Percentiles rank a stretch among this genome's conserved stretches.
Conservation (phyloP, 78 protist genomes). For the Planoprotostelium fungivorum region DNA sequence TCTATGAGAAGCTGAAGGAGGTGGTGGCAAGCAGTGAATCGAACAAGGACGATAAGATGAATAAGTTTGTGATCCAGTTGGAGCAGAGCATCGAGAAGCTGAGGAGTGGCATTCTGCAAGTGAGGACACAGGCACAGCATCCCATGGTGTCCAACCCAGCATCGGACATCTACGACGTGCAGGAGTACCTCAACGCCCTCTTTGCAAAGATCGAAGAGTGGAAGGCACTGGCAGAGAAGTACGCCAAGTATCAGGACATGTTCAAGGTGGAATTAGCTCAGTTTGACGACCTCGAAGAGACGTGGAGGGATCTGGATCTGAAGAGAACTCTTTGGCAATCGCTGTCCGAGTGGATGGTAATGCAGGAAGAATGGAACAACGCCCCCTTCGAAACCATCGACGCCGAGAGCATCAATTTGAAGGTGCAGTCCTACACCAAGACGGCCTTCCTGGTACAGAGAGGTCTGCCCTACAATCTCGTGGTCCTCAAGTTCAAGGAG, state of each 20-base stretch:
- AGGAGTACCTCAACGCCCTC: not conserved
- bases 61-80: not conserved
- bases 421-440: not conserved
- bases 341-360: slow-evolving; percentile 15
- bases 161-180: slow-evolving; percentile 7
- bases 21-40: not conserved
- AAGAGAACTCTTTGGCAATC: slow-evolving; percentile 19
- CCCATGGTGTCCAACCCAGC: slow-evolving; percentile 3
- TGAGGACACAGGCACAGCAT: not conserved
- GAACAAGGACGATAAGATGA: slow-evolving; percentile 11
- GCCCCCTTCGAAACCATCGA: slow-evolving; percentile 7
- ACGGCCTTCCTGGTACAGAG: not conserved
- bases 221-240: not conserved
- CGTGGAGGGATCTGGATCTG: not conserved
- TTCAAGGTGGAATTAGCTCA: slow-evolving; percentile 8
- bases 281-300: slow-evolving; percentile 13
- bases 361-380: not conserved
- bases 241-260: not conserved
- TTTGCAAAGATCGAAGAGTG: not conserved
- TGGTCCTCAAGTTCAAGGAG: slow-evolving; percentile 49
- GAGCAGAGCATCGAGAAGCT: not conserved
- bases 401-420: not conserved
- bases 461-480: slow-evolving; percentile 24
- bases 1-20: slow-evolving; percentile 1
- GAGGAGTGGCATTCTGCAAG: not conserved